Conservation (phyloP, 305 asterid genomes). For the Galium porrigens region DNA sequence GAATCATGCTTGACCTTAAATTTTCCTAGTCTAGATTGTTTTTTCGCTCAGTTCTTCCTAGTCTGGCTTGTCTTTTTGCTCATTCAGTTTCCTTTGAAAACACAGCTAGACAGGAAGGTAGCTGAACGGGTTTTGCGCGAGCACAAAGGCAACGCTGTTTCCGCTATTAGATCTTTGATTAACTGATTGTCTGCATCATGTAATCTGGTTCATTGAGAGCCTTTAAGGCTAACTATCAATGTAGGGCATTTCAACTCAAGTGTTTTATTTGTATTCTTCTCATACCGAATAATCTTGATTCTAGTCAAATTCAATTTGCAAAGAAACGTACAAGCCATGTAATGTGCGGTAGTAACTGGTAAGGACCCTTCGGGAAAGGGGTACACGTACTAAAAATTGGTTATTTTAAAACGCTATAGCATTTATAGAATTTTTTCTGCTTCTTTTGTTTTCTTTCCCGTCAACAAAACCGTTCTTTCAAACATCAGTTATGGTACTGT, state of each 20-base stretch:
- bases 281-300: neutral
- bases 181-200: neutral
- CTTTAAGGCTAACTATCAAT: neutral
- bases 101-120: conserved; percentile 82
- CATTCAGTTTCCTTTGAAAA: neutral
- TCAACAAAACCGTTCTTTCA: no score
- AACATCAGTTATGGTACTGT: no score
- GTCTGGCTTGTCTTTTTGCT: neutral
- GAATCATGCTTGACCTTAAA: conserved; percentile 8
- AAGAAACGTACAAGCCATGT: no score
- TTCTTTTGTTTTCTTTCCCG: no score
- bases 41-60: neutral
- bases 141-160: conserved; percentile 88
- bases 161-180: conserved; percentile 59
- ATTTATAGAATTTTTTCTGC: no score
- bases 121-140: conserved; percentile 81
- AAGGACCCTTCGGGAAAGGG: no score
- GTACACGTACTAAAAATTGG: no score
- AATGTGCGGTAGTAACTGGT: no score
- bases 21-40: neutral
- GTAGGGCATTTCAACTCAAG: neutral
- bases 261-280: neutral
- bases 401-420: no score
- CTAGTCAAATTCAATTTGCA: neutral
- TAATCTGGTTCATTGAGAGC: neutral